Percentiles rank a stretch among this genome's conserved stretches.
Conservation (phyloP, 1,139 yeast species). For the Diutina mesorugosa region DNA sequence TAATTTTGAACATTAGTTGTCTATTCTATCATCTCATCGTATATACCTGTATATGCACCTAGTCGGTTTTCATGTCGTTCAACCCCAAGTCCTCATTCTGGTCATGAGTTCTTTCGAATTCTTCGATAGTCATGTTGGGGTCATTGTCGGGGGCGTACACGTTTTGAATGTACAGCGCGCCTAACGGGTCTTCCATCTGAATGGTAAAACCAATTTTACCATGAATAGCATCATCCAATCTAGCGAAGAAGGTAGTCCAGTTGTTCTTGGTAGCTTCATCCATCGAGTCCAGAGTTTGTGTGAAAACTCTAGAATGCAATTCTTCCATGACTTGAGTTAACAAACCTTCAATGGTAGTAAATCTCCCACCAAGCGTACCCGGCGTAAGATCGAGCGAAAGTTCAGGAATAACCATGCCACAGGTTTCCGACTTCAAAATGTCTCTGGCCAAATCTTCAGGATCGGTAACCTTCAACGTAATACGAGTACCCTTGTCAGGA, state of each 20-base stretch:
- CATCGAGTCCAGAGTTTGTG: slow-evolving; percentile 88
- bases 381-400: slow-evolving; percentile 83
- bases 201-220: slow-evolving; percentile 81
- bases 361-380: slow-evolving; percentile 96
- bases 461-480: slow-evolving; percentile 69
- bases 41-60: slow-evolving; percentile 3
- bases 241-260: slow-evolving; percentile 72
- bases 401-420: slow-evolving; percentile 80
- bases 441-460: slow-evolving; percentile 93
- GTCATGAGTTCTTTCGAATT: slow-evolving; percentile 72
- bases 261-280: slow-evolving; percentile 58
- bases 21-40: not conserved
- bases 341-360: slow-evolving; percentile 93
- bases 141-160: slow-evolving; percentile 97
- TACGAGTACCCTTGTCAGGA: slow-evolving; percentile 71
- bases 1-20: not conserved
- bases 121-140: slow-evolving; percentile 89
- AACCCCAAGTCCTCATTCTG: slow-evolving; percentile 91
- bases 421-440: slow-evolving; percentile 87
- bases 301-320: slow-evolving; percentile 71
- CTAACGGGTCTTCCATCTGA: slow-evolving; percentile 86
- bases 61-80: slow-evolving; percentile 54
- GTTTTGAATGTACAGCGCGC: slow-evolving; percentile 90
- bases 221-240: slow-evolving; percentile 66
- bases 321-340: slow-evolving; percentile 83